These are phyloP conservation scores for Coniochaeta hoffmannii DNA, from an alignment of 2,329 filamentous ascomycete genomes.

Conservation along the genomic window DNA sequence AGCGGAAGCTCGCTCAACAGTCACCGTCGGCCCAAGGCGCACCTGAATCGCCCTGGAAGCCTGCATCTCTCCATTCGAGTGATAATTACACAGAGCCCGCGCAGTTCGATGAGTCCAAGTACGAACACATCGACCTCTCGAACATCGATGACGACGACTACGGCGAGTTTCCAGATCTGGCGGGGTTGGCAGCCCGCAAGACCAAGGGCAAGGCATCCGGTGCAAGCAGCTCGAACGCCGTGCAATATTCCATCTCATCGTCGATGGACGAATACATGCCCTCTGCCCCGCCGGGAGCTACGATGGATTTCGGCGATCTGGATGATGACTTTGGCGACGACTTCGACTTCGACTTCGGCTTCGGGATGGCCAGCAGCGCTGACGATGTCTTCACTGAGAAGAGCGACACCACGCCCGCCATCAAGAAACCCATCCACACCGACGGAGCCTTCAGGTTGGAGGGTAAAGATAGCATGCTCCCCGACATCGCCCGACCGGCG, in stretches of 20 bases:
- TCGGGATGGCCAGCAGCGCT: neutral
- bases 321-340: neutral
- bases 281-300: neutral
- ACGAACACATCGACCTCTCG: constrained; percentile 11
- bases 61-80: neutral
- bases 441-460: neutral
- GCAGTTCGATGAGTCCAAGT: neutral
- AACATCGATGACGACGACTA: constrained; percentile 1
- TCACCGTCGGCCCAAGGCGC: neutral
- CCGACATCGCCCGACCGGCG: neutral
- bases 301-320: neutral
- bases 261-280: neutral
- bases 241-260: neutral
- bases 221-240: neutral
- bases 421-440: neutral
- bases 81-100: neutral
- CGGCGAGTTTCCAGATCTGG: neutral
- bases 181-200: neutral
- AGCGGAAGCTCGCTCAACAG: neutral
- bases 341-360: neutral
- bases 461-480: neutral
- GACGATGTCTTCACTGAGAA: neutral
- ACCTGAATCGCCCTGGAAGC: neutral
- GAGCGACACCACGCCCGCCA: neutral
- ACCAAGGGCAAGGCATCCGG: neutral